A percentile compares a stretch with the other conserved stretches of the same genome.
phyloP scores from a whole-genome alignment of 2,329 filamentous ascomycete species.

The Elsinoe arachidis region DNA sequence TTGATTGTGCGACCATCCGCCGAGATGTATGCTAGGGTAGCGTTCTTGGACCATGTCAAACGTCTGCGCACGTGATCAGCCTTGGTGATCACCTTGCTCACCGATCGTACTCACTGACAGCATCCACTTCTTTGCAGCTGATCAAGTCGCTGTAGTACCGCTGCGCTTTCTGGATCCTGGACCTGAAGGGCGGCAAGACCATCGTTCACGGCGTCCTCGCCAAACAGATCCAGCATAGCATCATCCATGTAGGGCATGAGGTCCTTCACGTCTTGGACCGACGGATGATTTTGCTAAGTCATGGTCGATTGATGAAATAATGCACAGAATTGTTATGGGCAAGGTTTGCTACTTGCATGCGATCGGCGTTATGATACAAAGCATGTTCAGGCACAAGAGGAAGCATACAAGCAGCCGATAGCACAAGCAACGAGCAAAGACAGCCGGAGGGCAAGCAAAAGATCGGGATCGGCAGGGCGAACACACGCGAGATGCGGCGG shows the following conservation, averaged over 20 bases:
- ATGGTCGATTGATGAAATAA: not conserved
- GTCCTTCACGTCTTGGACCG: not conserved
- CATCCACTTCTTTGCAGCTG: constrained; percentile 68
- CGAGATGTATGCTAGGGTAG: constrained; percentile 74
- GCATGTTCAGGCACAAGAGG: too few relatives aligned
- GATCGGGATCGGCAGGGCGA: not conserved
- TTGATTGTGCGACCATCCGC: constrained; percentile 62
- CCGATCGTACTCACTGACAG: constrained; percentile 58
- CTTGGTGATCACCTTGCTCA: constrained; percentile 4
- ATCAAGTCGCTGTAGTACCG: constrained; percentile 64
- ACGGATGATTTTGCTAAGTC: not conserved
- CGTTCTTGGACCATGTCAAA: constrained; percentile 79
- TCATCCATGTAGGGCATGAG: constrained; percentile 15
- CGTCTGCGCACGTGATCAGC: constrained; percentile 42
- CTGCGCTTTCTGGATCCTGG: constrained; percentile 49
- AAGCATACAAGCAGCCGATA: too few relatives aligned
- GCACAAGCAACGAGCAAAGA: not conserved
- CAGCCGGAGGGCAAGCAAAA: not conserved
- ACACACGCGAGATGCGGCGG: not conserved
- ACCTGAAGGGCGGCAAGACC: constrained; percentile 51
- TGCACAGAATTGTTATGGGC: too few relatives aligned
- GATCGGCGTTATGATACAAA: too few relatives aligned
- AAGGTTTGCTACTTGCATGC: too few relatives aligned
- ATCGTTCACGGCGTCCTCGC: constrained; percentile 50
- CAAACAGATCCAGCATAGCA: constrained; percentile 64